Evolutionary conservation across 2,329 filamentous ascomycete genomes (phyloP), one percentile per base, ranked within the genome.

Genomic region (Sporothrix mexicana): DNA sequence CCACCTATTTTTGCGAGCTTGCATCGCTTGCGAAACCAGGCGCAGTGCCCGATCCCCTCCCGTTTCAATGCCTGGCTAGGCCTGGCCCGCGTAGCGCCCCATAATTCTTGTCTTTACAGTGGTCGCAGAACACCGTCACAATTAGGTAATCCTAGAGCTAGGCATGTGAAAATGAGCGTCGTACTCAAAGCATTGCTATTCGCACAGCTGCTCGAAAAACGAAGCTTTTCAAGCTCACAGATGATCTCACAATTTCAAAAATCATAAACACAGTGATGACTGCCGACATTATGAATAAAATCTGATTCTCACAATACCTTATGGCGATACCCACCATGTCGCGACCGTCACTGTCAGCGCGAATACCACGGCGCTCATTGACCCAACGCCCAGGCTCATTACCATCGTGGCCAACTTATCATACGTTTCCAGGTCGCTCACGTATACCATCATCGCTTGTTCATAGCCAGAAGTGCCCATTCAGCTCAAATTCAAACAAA

Each of bases 111-210:
- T 30, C 15, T 23, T 61, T 62, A 62, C 59, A 62, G 59, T 43
- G 59, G 30, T 59, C 36, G 25, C 55, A 59, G 55, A 43, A 41
- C 15, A 64, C 59, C 59, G 59, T 66, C 62, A 66, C 12, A 55
- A 69, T 69, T 69, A 69, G 49, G 51, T 69, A 69, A 69, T 69
- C 51, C n/a, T 36, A 7, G 30, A 36, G 30, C 30, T 36, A 47
- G 12, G 36, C 67, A 55, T 69, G 67, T 69, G 67, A 45, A 43
- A 41, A 41, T 17, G 25, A 3, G 20, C 15, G 15, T 51, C n/a
- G 57, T 7, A 62, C 30, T 3, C 57, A 17, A 7, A 62, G 15
- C 30, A 43, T 6, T 9, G 36, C 36, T 45, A 15, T 62, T 20
- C n/a, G 25, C 36, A 62, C 57, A 23, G 15, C 53, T 41, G 30